Evolutionary conservation across 257 asterid genomes (phyloP), one percentile per base, ranked within the genome.

Genomic region (Leptodermis oblonga): DNA sequence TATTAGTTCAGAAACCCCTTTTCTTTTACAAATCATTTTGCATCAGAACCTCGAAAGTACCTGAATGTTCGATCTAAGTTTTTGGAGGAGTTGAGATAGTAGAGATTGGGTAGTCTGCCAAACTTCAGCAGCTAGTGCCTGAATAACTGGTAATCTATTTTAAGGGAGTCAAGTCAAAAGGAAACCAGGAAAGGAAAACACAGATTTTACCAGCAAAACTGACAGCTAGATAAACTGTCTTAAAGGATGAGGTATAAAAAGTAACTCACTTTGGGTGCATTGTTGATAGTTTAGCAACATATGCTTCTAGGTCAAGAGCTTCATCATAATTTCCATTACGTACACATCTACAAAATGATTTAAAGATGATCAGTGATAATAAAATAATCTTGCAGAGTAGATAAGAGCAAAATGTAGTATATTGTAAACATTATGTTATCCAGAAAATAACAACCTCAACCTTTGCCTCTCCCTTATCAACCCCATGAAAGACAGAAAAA

Each of bases 31-130:
- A 33, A 3, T 25, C 39, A 7, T 56, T 66, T 58, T 42, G 75
- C 66, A 52, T 15, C 67, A 69, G 37, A 69, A 54, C 68, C 43
- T 53, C 77, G 33, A 71, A 10, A 36, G 54, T 58, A 91, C 99
- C 96, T 94, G 97, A 85, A 94, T 87, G 80, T 87, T 94, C 61
- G 97, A 94, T 76, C 96, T 87, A 75, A 94, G 97, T 85, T 87
- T 94, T 83, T 82, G 97, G 43, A 91, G 97, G 70, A 94, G 95
- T 81, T 94, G 99, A 74, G 87, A 86, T 71, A 89, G 97, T 85
- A 94, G 97, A 76, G 97, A 94, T 79, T 89, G 95, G 61, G 96
- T 94, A 74, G 95, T 89, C 82, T 86, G 90, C 79, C 88, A 83
- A 82, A 89, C 97, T 85, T 91, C 99, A 34, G 88, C 70, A 28